Evolutionary conservation across 768 basidiomycete genomes (phyloP).

Genomic region (Tulasnella sp.): DNA sequence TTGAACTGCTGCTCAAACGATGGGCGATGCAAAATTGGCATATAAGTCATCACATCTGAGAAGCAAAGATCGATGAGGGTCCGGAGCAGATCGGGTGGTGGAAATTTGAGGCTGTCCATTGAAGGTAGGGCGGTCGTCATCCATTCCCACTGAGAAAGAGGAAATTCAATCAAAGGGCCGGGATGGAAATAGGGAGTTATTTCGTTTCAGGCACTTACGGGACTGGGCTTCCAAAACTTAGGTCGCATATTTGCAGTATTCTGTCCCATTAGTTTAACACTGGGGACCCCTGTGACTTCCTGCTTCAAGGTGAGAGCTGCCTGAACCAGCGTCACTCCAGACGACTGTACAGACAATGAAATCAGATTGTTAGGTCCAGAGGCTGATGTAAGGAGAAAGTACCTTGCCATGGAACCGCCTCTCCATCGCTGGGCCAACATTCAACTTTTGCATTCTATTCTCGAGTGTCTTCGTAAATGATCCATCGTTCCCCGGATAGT

Average conservation of each 20-base stretch:
- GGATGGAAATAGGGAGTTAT: neutral
- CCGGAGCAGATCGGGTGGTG: conserved; percentile 46
- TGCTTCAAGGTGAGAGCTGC: conserved; percentile 50
- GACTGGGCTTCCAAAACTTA: conserved; percentile 11
- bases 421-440: neutral
- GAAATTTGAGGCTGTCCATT: conserved; percentile 35
- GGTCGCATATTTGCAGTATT: conserved; percentile 16
- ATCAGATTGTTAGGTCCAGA: neutral
- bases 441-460: neutral
- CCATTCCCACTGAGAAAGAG: conserved; percentile 27
- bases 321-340: conserved; percentile 38
- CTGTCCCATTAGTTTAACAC: neutral
- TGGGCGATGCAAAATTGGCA: conserved; percentile 63
- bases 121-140: conserved; percentile 22
- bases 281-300: conserved; percentile 45
- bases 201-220: neutral
- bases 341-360: neutral
- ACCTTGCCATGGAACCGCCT: conserved; percentile 9
- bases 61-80: conserved; percentile 59
- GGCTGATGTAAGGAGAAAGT: too few species aligned
- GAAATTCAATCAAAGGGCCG: conserved; percentile 2
- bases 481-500: neutral
- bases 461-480: neutral
- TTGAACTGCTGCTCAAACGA: conserved; percentile 48
- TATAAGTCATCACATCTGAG: conserved; percentile 38